Evolutionary conservation across 2,329 filamentous ascomycete genomes (phyloP), one percentile per base, ranked within the genome.

Genomic region (Anisogramma anomala): DNA sequence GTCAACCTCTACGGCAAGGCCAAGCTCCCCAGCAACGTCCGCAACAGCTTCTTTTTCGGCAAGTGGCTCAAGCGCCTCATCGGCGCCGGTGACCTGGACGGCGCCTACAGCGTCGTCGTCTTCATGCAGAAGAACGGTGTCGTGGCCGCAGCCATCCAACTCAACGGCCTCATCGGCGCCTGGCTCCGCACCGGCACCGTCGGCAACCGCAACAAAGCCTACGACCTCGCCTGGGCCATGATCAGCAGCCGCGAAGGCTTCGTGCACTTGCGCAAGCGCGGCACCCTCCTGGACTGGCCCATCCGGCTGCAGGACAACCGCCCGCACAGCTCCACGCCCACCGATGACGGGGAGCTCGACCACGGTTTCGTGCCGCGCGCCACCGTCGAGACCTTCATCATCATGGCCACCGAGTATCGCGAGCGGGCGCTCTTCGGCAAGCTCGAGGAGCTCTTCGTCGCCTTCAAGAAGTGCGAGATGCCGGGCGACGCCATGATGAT

Each of bases 1-100:
- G 58, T 76, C 40, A 65, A 74, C 42, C 53, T 74, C 36, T 63
- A 62, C 38, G 63, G 62, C 43, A 55, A 50, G 36, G 51, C 54
- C 6, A 57, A 53, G 37, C 59, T 76, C 42, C 72, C 72, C 1
- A 62, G 64, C 1, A 60, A 65, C 7, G 59, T 77, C 28, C 66
- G 64, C 36, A 91, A 93, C 58, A 79, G 81, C 48, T 89, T 86
- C 60, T 84, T 94, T 59, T 82, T 87, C 50, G 83, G 81, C 25
- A 88, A 85, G 52, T 94, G 87, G 88, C 71, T 94, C 54, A 89
- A 89, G 59, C 77, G 82, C 36, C 72, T 93, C 7, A 82, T 93
- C 42, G 80, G 79, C 13, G 74, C 79, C 43, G 78, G 77, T 2
- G 74, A 86, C 49, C 62, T 84, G 11, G 73, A 82, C 42, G 82